Evolutionary conservation across 2,329 filamentous ascomycete genomes (phyloP), one percentile per base, ranked within the genome.

Genomic region (Dactylellina drechsleri): DNA sequence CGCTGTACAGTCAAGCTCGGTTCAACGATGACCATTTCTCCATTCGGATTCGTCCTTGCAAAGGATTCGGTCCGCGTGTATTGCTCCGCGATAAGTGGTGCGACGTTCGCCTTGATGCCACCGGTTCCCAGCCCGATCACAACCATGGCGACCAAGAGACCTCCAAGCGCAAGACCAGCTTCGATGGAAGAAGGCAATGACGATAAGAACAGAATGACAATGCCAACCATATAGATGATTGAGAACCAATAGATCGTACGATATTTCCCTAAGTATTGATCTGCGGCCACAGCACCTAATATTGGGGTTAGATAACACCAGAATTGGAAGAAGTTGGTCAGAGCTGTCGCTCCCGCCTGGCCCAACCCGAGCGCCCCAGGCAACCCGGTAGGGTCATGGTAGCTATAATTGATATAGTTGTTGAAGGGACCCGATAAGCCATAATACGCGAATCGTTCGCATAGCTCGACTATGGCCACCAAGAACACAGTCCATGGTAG

Each of bases 71-170:
- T 87, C 78, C 84, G 82, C 66, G 84, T 85, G 78, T 90, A 89
- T 82, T 91, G 89, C 77, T 91, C 89, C 60, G 88, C 88, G 78
- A 88, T 88, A 62, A 86, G 81, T 36, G 84, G 0, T 47, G 84
- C 83, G 65, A 86, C 84, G 77, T 90, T 91, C 77, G 87, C 86
- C 83, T 91, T 91, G 83, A 91, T 90, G 74, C 88, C 87, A 78
- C 89, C 89, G 1, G 88, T 90, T 66, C 89, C 89, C 12, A 90
- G 80, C 76, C 88, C 89, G 76, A 90, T 88, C 77, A 90, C 80
- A 78, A 91, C 83, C 77, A 88, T 83, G 13, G 87, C 83, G 13
- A 84, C 81, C 60, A 87, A 82, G 78, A 89, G 85, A 18, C 85
- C 85, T 58, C 83, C 84, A 20, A 89, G 80, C 45, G 85, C 84